A percentile compares a stretch with the other conserved stretches of the same genome.
These are phyloP conservation scores for Umbelopsis vinacea DNA, from an alignment of 192 early-diverging fungal genomes.

Conservation along the genomic window DNA sequence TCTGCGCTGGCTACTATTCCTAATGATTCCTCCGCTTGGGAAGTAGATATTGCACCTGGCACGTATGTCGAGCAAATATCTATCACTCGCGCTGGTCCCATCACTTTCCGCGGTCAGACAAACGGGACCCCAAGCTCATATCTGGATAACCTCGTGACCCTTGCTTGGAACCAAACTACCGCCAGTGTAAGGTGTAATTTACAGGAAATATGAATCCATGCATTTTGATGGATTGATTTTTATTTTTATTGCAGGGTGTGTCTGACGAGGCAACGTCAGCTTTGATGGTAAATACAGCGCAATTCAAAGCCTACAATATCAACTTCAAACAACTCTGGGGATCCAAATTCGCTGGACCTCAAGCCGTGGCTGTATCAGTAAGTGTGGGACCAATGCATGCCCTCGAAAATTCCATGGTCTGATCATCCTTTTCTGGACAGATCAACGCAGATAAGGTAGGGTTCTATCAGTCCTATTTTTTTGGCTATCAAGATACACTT, in stretches of 20 bases:
- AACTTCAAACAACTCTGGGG: background rate
- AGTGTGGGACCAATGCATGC: background rate
- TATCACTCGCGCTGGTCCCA: background rate
- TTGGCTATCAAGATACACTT: background rate
- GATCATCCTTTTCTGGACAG: background rate
- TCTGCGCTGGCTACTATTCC: background rate
- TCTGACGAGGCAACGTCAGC: background rate
- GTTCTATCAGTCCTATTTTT: constrained; percentile 1
- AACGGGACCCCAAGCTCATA: background rate
- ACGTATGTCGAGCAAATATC: background rate
- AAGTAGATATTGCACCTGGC: background rate
- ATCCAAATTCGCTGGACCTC: background rate
- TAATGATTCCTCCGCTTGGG: background rate
- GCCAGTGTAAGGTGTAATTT: background rate
- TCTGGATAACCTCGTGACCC: background rate
- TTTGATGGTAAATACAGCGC: background rate
- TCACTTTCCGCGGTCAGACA: background rate
- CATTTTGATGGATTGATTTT: background rate
- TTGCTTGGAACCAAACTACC: background rate
- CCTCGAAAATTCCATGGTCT: background rate
- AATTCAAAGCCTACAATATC: background rate
- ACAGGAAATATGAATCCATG: background rate
- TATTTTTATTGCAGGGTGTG: background rate
- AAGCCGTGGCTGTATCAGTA: background rate
- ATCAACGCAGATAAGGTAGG: background rate